Percentiles rank a stretch among this genome's conserved stretches.
phyloP scores from a whole-genome alignment of 192 early-diverging fungal species.

The Funneliformis mosseae region DNA sequence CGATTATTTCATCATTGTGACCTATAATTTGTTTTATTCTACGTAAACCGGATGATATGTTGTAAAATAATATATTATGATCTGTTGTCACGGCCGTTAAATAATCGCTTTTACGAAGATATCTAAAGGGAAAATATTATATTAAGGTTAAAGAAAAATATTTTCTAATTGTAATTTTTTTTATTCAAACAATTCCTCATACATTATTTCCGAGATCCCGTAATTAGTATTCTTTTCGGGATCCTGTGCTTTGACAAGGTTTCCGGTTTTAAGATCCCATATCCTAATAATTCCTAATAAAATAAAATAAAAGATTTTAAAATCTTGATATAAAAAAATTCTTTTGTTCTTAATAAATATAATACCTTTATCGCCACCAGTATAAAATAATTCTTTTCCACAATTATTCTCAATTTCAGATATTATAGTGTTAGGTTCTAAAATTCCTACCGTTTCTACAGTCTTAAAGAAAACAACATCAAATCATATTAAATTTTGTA shows the following conservation, averaged over 20 bases:
- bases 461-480: constrained; percentile 38
- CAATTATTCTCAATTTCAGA: constrained; percentile 36
- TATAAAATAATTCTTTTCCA: constrained; percentile 68
- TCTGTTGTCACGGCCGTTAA: constrained; percentile 84
- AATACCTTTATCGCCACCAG: constrained; percentile 80
- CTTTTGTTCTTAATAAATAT: constrained; percentile 24
- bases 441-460: constrained; percentile 81
- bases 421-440: constrained; percentile 50
- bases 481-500: background rate
- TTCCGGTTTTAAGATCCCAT: constrained; percentile 81
- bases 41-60: constrained; percentile 52
- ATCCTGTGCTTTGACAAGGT: constrained; percentile 67
- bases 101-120: constrained; percentile 38
- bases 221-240: constrained; percentile 76
- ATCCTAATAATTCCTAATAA: constrained; percentile 65
- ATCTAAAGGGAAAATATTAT: constrained; percentile 2
- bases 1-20: constrained; percentile 96
- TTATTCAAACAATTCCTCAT: constrained; percentile 38
- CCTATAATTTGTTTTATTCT: constrained; percentile 86
- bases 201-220: constrained; percentile 73
- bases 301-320: background rate
- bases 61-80: constrained; percentile 87
- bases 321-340: background rate
- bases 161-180: background rate
- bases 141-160: background rate